Conservation (phyloP, 441 rosid genomes). For the Raphanus hybrid region DNA sequence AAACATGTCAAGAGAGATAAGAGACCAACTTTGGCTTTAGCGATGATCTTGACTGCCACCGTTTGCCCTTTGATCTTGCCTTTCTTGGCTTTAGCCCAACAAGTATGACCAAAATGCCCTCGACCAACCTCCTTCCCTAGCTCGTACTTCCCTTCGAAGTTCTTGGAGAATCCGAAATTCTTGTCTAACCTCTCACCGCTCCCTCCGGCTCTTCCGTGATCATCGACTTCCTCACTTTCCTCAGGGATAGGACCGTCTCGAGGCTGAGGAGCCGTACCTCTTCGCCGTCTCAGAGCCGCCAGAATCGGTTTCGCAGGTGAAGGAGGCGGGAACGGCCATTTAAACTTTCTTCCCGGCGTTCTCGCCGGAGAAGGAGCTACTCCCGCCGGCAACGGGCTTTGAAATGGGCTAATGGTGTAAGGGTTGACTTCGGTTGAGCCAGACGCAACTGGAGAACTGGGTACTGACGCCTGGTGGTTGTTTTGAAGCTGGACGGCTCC, state of each 20-base stretch:
- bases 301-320: conserved; percentile 81
- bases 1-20: not conserved
- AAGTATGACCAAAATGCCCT: conserved; percentile 83
- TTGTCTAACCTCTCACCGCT: conserved; percentile 49
- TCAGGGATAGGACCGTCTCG: conserved; percentile 57
- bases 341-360: conserved; percentile 68
- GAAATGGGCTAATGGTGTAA: conserved; percentile 62
- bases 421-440: conserved; percentile 48
- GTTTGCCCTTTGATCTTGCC: conserved; percentile 68
- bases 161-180: conserved; percentile 60
- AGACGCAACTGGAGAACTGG: conserved; percentile 44
- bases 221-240: conserved; percentile 46
- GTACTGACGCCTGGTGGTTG: conserved; percentile 25
- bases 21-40: conserved; percentile 63
- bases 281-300: conserved; percentile 57
- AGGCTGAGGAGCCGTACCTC: conserved; percentile 44
- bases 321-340: conserved; percentile 81
- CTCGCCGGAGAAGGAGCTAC: conserved; percentile 70
- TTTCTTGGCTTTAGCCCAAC: conserved; percentile 70
- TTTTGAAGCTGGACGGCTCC: conserved; percentile 37
- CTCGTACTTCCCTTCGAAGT: conserved; percentile 56
- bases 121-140: conserved; percentile 68
- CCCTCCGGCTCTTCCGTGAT: conserved; percentile 48
- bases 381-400: conserved; percentile 67
- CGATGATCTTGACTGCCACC: conserved; percentile 72